A percentile compares a stretch with the other conserved stretches of the same genome.
phyloP scores from a whole-genome alignment of 495 filamentous ascomycete species.

The Staphylotrichum longicolle region DNA sequence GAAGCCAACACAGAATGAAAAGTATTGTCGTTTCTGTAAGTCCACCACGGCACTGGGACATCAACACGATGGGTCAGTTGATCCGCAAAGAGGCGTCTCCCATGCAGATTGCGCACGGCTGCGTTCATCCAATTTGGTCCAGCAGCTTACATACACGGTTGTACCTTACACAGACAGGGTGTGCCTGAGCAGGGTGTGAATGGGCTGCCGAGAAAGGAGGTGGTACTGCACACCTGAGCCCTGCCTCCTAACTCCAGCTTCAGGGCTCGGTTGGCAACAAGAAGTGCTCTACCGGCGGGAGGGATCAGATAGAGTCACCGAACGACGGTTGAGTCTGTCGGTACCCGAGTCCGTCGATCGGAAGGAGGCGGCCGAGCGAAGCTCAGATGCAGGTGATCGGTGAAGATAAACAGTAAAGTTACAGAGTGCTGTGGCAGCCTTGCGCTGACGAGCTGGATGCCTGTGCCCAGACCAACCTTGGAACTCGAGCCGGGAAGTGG shows the following conservation, averaged over 20 bases:
- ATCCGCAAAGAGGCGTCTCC: background rate
- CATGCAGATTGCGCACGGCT: background rate
- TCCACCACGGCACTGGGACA: background rate
- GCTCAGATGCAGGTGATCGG: background rate
- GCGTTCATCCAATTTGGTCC: slow-evolving; percentile 7
- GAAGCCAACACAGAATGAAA: background rate
- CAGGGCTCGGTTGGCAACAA: background rate
- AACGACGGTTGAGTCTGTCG: background rate
- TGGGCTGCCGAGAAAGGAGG: background rate
- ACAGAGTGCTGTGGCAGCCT: slow-evolving; percentile 3
- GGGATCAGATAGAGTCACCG: background rate
- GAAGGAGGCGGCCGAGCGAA: background rate
- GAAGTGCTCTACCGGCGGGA: too few relatives aligned
- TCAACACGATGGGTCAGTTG: slow-evolving; percentile 2
- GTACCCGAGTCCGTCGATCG: background rate
- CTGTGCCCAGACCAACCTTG: background rate
- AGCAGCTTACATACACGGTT: background rate
- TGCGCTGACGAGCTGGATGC: background rate
- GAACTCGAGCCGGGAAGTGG: background rate
- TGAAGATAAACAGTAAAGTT: background rate
- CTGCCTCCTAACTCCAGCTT: background rate
- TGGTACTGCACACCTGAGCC: background rate
- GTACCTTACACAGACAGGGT: background rate
- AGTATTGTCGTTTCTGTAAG: too few relatives aligned
- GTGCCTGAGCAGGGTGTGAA: background rate